Evolutionary conservation across 2,329 filamentous ascomycete species (phyloP).

Genomic region (Aspergillus fumigatiaffinis): DNA sequence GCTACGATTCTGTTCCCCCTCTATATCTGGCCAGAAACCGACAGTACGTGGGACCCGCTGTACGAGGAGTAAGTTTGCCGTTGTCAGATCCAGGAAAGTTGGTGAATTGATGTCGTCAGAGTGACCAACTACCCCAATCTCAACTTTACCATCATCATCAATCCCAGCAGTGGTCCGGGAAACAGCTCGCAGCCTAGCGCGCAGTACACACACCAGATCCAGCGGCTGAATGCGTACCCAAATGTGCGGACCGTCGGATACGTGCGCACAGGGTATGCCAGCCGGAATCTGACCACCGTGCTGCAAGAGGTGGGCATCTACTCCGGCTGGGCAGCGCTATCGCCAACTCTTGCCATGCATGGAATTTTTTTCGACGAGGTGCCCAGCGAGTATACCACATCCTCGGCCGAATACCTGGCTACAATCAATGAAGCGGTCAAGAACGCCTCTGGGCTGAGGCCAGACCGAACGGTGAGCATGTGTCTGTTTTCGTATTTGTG

Average conservation of each 20-base stretch:
- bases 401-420: constrained; percentile 18
- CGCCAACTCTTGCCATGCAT: constrained; percentile 25
- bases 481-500: background rate
- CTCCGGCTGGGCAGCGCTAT: constrained; percentile 30
- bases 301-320: constrained; percentile 35
- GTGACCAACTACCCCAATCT: constrained; percentile 19
- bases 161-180: constrained; percentile 34
- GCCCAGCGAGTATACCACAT: constrained; percentile 17
- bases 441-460: constrained; percentile 2
- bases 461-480: constrained; percentile 9
- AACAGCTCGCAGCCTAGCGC: constrained; percentile 25
- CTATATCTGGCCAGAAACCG: constrained; percentile 22
- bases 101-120: constrained; percentile 1
- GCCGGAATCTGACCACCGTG: constrained; percentile 28
- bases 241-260: constrained; percentile 43
- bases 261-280: constrained; percentile 35
- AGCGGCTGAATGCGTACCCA: constrained; percentile 33
- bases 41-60: constrained; percentile 19
- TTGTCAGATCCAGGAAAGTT: background rate
- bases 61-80: constrained; percentile 15
- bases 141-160: constrained; percentile 28
- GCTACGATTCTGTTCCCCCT: constrained; percentile 19
- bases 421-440: constrained; percentile 15
- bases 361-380: constrained; percentile 43
- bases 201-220: constrained; percentile 32